A percentile compares a stretch with the other conserved stretches of the same genome.
Evolutionary conservation across 1,139 yeast species (phyloP).

Genomic region (Pichia sp.): DNA sequence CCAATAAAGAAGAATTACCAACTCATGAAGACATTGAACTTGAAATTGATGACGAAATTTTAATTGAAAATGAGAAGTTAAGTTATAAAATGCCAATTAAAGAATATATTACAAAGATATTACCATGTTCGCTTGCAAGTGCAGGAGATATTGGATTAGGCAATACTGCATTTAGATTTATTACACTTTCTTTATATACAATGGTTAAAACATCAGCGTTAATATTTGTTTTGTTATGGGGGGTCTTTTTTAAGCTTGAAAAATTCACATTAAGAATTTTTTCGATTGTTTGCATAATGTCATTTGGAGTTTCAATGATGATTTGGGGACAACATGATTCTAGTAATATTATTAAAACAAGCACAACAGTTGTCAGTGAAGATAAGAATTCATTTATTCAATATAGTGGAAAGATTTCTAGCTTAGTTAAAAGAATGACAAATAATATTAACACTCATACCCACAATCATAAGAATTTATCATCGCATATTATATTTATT

Average conservation of each 20-base stretch:
- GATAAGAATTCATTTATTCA: not conserved
- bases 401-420: not conserved
- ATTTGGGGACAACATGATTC: conserved; percentile 40
- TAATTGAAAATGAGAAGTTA: conserved; percentile 2
- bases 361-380: not conserved
- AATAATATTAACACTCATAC: not conserved
- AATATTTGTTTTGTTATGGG: conserved; percentile 82
- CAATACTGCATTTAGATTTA: conserved; percentile 71
- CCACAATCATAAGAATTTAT: not conserved
- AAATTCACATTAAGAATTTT: conserved; percentile 59
- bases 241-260: conserved; percentile 74
- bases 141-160: conserved; percentile 95
- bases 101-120: conserved; percentile 46
- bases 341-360: not conserved
- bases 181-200: conserved; percentile 80
- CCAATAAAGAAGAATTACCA: not conserved
- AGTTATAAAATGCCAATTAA: conserved; percentile 17
- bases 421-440: not conserved
- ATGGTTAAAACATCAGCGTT: conserved; percentile 88
- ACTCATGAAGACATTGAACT: not conserved
- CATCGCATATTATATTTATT: conserved; percentile 25
- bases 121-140: conserved; percentile 84
- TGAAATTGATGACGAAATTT: no score
- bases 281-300: conserved; percentile 69
- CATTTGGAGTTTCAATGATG: conserved; percentile 81